Evolutionary conservation across 1,284 basidiomycete genomes (phyloP).

Genomic region (Mycena citricolor): DNA sequence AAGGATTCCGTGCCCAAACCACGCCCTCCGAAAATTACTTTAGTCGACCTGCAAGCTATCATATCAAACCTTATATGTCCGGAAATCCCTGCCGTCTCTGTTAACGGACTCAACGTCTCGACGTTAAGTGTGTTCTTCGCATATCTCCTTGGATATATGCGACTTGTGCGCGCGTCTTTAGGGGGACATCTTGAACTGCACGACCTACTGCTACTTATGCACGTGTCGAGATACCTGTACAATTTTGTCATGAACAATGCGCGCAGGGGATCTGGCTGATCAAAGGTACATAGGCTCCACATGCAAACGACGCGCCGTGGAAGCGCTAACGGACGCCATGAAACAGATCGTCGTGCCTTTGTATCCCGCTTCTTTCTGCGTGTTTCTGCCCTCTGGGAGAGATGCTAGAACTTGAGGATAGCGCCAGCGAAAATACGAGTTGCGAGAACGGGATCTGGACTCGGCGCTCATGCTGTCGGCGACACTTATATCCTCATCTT

Average conservation of each 20-base stretch:
- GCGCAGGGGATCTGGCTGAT: too few relatives aligned
- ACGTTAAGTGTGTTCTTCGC: slow-evolving; percentile 9
- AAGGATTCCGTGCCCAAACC: slow-evolving; percentile 6
- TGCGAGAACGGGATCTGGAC: slow-evolving; percentile 6
- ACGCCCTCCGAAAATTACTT: slow-evolving; percentile 15
- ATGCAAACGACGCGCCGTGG: too few relatives aligned
- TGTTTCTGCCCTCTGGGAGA: neutral
- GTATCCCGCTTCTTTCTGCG: neutral
- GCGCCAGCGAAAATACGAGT: slow-evolving; percentile 14
- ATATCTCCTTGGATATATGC: neutral
- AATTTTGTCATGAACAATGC: slow-evolving; percentile 15
- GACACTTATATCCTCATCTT: neutral
- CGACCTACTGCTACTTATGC: slow-evolving; percentile 15
- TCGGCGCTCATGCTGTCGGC: slow-evolving; percentile 7
- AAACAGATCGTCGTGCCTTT: slow-evolving; percentile 14
- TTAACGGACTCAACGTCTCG: too few relatives aligned
- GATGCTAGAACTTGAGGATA: neutral
- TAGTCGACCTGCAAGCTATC: slow-evolving; percentile 6
- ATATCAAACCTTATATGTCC: too few relatives aligned
- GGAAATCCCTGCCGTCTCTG: too few relatives aligned
- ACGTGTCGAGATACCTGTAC: slow-evolving; percentile 15
- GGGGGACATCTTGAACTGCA: slow-evolving; percentile 9
- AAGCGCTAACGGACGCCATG: too few relatives aligned
- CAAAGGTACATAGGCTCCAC: too few relatives aligned
- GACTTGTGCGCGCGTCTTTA: neutral